A percentile compares a stretch with the other conserved stretches of the same genome.
Conservation (phyloP, 1,139 yeast genomes). For the Yamadazyma mexicana region DNA sequence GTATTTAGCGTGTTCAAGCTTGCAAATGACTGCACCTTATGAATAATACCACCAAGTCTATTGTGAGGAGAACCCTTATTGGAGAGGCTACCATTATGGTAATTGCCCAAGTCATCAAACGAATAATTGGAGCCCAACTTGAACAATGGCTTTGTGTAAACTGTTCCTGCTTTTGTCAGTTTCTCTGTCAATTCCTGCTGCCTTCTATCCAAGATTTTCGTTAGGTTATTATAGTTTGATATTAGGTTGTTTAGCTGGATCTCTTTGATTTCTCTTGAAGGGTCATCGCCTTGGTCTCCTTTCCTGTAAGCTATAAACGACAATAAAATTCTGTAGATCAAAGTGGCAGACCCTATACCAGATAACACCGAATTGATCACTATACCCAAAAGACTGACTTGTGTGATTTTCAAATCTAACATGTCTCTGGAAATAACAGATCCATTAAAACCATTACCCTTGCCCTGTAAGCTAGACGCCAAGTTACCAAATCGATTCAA, state of each 20-base stretch:
- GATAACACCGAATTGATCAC: slow-evolving; percentile 69
- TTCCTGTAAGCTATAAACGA: neutral
- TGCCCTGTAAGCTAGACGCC: slow-evolving; percentile 28
- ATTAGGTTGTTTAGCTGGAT: slow-evolving; percentile 5
- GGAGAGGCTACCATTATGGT: neutral
- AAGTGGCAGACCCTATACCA: slow-evolving; percentile 76
- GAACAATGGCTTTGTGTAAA: slow-evolving; percentile 23
- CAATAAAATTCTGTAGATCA: slow-evolving; percentile 36
- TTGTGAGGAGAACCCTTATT: slow-evolving; percentile 4
- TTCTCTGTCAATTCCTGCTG: slow-evolving; percentile 28
- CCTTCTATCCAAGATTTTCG: slow-evolving; percentile 32
- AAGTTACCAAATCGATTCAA: slow-evolving; percentile 39
- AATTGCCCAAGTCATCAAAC: neutral
- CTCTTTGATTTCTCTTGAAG: slow-evolving; percentile 3
- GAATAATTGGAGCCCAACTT: slow-evolving; percentile 5
- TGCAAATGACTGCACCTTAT: slow-evolving; percentile 47
- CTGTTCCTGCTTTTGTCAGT: slow-evolving; percentile 27
- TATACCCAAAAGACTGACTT: slow-evolving; percentile 69
- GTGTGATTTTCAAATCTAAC: slow-evolving; percentile 49
- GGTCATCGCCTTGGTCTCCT: neutral
- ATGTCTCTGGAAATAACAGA: slow-evolving; percentile 20
- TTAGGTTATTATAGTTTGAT: slow-evolving; percentile 41
- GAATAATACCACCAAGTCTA: slow-evolving; percentile 27
- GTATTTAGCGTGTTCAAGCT: slow-evolving; percentile 20
- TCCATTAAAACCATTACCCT: slow-evolving; percentile 5